phyloP scores from a whole-genome alignment of 345 rosid genomes.

The Sonneratia alba region DNA sequence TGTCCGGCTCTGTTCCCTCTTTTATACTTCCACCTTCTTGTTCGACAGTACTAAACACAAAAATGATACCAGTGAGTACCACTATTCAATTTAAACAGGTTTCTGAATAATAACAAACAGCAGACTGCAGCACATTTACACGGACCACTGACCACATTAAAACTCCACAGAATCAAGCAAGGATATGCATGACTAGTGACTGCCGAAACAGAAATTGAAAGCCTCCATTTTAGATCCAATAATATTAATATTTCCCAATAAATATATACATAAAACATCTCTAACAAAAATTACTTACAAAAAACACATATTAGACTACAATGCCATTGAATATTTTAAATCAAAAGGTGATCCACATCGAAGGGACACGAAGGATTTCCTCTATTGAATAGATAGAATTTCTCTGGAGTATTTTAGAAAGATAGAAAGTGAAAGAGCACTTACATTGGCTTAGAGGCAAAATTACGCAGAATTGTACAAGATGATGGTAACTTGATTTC shows the following conservation, averaged over 20 bases:
- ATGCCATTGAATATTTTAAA: neutral
- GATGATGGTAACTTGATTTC: no score
- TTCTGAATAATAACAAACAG: neutral
- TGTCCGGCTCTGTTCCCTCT: conserved; percentile 34
- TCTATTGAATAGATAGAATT: neutral
- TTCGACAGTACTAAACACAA: conserved; percentile 43
- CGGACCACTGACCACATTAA: neutral
- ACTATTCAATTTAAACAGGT: neutral
- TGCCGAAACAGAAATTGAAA: neutral
- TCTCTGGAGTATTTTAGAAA: neutral
- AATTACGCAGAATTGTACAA: no score
- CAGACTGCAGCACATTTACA: neutral
- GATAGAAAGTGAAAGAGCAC: neutral
- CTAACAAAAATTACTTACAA: neutral
- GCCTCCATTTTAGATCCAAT: neutral
- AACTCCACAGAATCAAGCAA: neutral
- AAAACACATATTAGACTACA: neutral
- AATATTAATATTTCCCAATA: neutral
- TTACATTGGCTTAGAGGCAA: no score
- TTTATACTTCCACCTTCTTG: conserved; percentile 43
- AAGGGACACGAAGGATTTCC: neutral
- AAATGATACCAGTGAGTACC: neutral
- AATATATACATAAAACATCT: neutral
- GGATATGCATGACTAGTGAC: neutral
- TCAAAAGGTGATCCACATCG: neutral